phyloP scores from a whole-genome alignment of 2,329 filamentous ascomycete genomes.

The Elsinoe ampelina region DNA sequence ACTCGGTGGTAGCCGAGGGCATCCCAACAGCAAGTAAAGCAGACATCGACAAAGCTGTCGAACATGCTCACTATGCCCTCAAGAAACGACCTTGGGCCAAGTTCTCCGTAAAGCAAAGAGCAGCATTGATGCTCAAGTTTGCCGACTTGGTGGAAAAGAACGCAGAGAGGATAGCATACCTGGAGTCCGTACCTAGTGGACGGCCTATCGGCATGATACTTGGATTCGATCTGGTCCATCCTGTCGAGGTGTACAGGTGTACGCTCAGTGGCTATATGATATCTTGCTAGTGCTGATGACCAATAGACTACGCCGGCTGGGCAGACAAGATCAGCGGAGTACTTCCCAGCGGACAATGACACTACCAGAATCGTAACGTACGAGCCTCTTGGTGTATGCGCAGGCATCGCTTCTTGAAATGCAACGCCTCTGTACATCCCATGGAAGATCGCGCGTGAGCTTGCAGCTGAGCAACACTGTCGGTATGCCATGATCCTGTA shows the following conservation, averaged over 20 bases:
- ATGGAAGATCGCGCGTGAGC: conserved; percentile 13
- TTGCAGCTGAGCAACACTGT: conserved; percentile 13
- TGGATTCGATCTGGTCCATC: background rate
- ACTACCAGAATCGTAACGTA: conserved; percentile 26
- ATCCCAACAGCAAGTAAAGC: conserved; percentile 35
- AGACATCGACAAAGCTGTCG: conserved; percentile 62
- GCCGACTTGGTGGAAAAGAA: conserved; percentile 17
- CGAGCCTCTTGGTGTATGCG: conserved; percentile 35
- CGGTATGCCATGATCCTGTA: background rate
- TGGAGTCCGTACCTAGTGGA: conserved; percentile 16
- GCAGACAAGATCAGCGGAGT: conserved; percentile 16
- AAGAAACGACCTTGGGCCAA: conserved; percentile 32
- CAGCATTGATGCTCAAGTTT: conserved; percentile 15
- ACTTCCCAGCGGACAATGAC: conserved; percentile 13
- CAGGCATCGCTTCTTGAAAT: conserved; percentile 37
- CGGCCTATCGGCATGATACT: conserved; percentile 11
- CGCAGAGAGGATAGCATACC: conserved; percentile 16
- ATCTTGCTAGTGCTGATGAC: background rate
- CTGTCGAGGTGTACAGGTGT: background rate
- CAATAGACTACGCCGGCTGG: conserved; percentile 16
- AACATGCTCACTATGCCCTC: conserved; percentile 60
- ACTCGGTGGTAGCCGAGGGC: conserved; percentile 41
- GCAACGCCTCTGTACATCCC: conserved; percentile 4
- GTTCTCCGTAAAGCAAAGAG: background rate
- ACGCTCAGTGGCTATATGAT: background rate